Evolutionary conservation across 108 stramenopile species (phyloP).

Genomic region (Skeletonema grethae): DNA sequence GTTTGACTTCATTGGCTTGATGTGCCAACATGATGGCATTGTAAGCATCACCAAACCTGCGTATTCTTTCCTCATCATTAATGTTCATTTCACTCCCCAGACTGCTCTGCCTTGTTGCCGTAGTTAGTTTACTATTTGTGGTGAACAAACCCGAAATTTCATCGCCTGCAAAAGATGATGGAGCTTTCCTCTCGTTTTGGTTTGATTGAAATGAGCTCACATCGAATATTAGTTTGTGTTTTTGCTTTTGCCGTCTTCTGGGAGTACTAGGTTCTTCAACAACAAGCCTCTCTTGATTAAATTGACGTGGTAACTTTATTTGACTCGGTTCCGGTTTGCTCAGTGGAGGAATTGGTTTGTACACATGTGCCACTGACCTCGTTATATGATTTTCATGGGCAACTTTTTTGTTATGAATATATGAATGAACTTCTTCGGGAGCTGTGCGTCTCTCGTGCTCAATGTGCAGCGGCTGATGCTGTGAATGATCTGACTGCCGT

Average conservation of each 20-base stretch:
- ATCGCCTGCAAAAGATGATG: not conserved
- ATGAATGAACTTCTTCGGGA: not conserved
- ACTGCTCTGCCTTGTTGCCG: constrained; percentile 11
- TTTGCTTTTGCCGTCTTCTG: constrained; percentile 28
- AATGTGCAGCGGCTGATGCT: not conserved
- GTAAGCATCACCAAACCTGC: constrained; percentile 81
- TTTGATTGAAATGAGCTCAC: constrained; percentile 11
- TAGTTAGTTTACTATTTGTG: constrained; percentile 21
- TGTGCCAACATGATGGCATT: constrained; percentile 69
- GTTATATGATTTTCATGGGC: not conserved
- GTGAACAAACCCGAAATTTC: constrained; percentile 41
- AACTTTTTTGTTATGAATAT: not conserved
- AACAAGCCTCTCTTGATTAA: not conserved
- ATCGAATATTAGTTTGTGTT: constrained; percentile 34
- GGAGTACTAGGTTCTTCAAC: not conserved
- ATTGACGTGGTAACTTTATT: not conserved
- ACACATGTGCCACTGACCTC: not conserved
- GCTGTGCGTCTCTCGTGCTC: not conserved
- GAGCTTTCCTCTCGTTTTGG: not conserved
- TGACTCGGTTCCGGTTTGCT: not conserved
- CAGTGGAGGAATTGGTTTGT: not conserved
- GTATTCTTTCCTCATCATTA: constrained; percentile 53
- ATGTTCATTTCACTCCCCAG: constrained; percentile 8
- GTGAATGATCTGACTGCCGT: constrained; percentile 42
- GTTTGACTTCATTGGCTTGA: constrained; percentile 23